Evolutionary conservation across 192 early-diverging fungal species (phyloP), one percentile per base, ranked within the genome.

Genomic region (Coemansia sp.): DNA sequence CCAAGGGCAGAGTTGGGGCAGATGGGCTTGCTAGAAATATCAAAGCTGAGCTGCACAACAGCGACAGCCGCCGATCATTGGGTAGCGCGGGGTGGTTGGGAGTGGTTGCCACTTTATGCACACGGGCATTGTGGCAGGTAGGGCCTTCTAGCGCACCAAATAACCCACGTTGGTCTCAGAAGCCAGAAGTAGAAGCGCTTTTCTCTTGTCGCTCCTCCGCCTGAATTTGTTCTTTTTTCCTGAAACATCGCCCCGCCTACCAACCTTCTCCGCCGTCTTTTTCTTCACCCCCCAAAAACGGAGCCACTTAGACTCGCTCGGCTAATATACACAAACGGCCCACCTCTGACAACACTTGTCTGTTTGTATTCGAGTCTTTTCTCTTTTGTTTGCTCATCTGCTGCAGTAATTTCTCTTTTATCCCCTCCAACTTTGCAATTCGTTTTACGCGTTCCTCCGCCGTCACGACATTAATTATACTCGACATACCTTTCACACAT

Each of bases 311-410:
- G 50, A 53, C 26, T 28, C 9, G 26, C 14, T 14, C 50, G 50
- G 50, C 50, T 53, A 31, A 53, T 14, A 53, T 28, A 31, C 13
- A 31, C 50, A 53, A 53, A 53, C 23, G 23, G 3, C 10, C 26
- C 50, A 31, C 31, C 26, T 14, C 13, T 31, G 50, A 31, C 26
- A 53, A 53, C 26, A 4, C 26, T 53, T 28, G 26, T 53, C 50
- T 53, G 50, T 14, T 53, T 53, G 50, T 31, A 14, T 26, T 53
- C 10, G 26, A 5, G 24, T 3, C 14, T 31, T 28, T 28, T 53
- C 9, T 31, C 24, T 51, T 53, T 53, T 28, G 26, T 31, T 53
- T 53, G 50, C 50, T 53, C 50, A 53, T 53, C 50, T 33, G 50
- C 50, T 28, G 24, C 24, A 26, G 50, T 33, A 53, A 53, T 53